Evolutionary conservation across 2,329 filamentous ascomycete species (phyloP), one percentile per base, ranked within the genome.

Genomic region (Rasamsonia emersonii): DNA sequence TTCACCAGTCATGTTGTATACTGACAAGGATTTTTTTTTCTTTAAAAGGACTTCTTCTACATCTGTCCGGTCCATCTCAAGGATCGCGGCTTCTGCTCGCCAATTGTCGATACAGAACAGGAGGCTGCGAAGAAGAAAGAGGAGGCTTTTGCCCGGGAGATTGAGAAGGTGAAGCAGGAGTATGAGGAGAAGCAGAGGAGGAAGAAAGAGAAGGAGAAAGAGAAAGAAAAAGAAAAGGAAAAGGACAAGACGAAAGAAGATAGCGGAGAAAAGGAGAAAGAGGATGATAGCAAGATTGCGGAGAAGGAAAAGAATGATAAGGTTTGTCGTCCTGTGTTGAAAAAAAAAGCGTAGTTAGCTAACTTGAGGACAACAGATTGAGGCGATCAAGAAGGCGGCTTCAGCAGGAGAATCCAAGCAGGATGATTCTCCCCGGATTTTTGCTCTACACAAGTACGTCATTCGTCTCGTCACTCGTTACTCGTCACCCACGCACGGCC

Each of bases 1-100:
- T n/a, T n/a, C n/a, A n/a, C n/a, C n/a, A n/a, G n/a, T n/a, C n/a
- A n/a, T n/a, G n/a, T n/a, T n/a, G n/a, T n/a, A n/a, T n/a, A n/a
- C n/a, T n/a, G n/a, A n/a, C n/a, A n/a, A n/a, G n/a, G n/a, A n/a
- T n/a, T n/a, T n/a, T n/a, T n/a, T 14, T 35, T 11, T 19, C 15
- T n/a, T n/a, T 11, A 24, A 11, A 41, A 79, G 76, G 86, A 94
- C 54, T 93, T 86, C 61, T 96, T 98, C 65, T 95, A 93, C 54
- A 75, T 93, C 26, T 98, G 91, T 48, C 70, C 78, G 4, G 68
- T 72, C 18, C 91, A 98, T 58, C 65, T 96, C 6, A 84, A 82
- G 49, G 91, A 96, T 51, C 69, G 68, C 18, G 76, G 81, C 24
- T 96, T 95, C 56, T 89, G 83, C 51, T 69, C 69, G 15, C 68